Evolutionary conservation across 495 filamentous ascomycete genomes (phyloP).

Genomic region (Penicillium silybi): DNA sequence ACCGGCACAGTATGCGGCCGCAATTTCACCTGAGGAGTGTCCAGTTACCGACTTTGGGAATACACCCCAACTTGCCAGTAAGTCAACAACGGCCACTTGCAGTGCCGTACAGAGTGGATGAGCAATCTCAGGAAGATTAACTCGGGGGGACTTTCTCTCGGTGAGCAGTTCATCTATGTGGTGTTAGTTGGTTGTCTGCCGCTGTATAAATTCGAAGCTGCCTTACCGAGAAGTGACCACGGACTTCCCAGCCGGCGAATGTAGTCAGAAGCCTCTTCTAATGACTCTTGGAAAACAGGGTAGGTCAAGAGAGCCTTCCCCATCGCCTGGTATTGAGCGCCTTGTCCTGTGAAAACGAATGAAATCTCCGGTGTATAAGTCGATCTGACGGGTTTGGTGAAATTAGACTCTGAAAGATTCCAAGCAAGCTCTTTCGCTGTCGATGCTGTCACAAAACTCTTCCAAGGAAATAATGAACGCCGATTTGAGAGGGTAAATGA

Average conservation of each 20-base stretch:
- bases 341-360: conserved; percentile 37
- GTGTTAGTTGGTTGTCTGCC: neutral
- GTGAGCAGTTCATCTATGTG: conserved; percentile 18
- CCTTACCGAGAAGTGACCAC: conserved; percentile 28
- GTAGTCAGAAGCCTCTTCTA: conserved; percentile 22
- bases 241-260: conserved; percentile 25
- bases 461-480: conserved; percentile 25
- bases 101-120: conserved; percentile 42
- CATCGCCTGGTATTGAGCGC: conserved; percentile 33
- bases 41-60: conserved; percentile 28
- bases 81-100: conserved; percentile 41
- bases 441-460: conserved; percentile 18
- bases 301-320: conserved; percentile 26
- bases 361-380: conserved; percentile 9
- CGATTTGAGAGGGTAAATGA: conserved; percentile 23
- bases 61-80: conserved; percentile 30
- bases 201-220: conserved; percentile 29
- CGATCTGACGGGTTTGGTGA: conserved; percentile 14
- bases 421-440: conserved; percentile 19
- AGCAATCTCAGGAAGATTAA: conserved; percentile 23
- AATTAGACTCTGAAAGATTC: conserved; percentile 13
- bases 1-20: conserved; percentile 25
- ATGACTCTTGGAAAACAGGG: conserved; percentile 21
- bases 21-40: conserved; percentile 45
- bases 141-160: conserved; percentile 11